A percentile compares a stretch with the other conserved stretches of the same genome.
Conservation (phyloP, 2,329 filamentous ascomycete species). For the Arthrobotrys megalospora region DNA sequence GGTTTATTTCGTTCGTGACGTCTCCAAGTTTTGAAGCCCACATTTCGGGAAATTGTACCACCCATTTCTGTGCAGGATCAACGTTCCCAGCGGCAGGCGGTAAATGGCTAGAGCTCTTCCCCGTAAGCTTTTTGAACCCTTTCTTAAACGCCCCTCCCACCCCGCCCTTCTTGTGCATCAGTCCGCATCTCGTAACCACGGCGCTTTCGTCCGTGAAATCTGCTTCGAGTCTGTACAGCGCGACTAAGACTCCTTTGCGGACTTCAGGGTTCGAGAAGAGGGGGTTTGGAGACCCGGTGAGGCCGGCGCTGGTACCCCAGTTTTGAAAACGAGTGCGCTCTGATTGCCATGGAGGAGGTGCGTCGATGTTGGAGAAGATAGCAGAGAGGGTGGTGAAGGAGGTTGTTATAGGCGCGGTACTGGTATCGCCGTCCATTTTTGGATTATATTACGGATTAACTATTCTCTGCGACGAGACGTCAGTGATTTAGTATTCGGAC, state of each 20-base stretch:
- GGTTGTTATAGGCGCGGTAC: background rate
- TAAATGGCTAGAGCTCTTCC: slow-evolving; percentile 7
- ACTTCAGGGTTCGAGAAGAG: slow-evolving; percentile 3
- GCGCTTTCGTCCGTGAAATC: slow-evolving; percentile 11
- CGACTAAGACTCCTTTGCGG: background rate
- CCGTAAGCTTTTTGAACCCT: slow-evolving; percentile 36
- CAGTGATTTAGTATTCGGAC: too few species aligned
- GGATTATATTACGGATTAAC: background rate
- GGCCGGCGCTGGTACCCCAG: slow-evolving; percentile 11
- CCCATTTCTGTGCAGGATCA: slow-evolving; percentile 13
- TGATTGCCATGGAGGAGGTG: slow-evolving; percentile 6
- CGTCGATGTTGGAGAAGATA: slow-evolving; percentile 25
- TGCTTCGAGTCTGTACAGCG: slow-evolving; percentile 20
- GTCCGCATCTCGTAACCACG: slow-evolving; percentile 3
- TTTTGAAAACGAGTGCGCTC: slow-evolving; percentile 12
- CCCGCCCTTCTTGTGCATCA: slow-evolving; percentile 27
- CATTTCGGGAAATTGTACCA: slow-evolving; percentile 22
- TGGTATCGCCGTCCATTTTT: slow-evolving; percentile 4
- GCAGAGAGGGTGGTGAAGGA: slow-evolving; percentile 19
- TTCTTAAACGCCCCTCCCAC: slow-evolving; percentile 29
- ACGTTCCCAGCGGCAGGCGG: background rate
- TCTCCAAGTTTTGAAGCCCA: slow-evolving; percentile 11
- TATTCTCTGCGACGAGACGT: background rate
- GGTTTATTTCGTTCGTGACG: slow-evolving; percentile 22
- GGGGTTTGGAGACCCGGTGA: background rate